These are phyloP conservation scores for Gentiana macrophylla DNA, from an alignment of 257 asterid species.

Conservation along the genomic window DNA sequence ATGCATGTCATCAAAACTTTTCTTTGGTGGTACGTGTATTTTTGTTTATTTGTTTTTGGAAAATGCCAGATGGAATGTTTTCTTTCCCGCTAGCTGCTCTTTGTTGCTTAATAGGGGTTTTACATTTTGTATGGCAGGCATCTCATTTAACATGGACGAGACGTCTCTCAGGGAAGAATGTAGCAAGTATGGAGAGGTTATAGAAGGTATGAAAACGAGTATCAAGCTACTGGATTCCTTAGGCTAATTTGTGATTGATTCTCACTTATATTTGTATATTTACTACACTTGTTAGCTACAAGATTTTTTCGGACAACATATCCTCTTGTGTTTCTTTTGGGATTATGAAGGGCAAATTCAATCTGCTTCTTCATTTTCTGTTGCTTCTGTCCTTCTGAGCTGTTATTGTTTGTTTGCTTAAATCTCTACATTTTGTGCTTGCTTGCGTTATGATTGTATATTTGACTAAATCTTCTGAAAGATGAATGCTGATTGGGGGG, in stretches of 20 bases:
- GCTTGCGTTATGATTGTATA: too few relatives aligned
- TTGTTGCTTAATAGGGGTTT: not conserved
- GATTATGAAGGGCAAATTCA: too few relatives aligned
- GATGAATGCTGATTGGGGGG: too few relatives aligned
- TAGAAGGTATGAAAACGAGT: constrained; percentile 41
- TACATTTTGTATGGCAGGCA: constrained; percentile 38
- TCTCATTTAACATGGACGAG: constrained; percentile 55
- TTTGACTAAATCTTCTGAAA: too few relatives aligned
- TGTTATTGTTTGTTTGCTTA: too few relatives aligned
- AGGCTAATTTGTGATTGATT: not conserved
- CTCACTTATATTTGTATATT: not conserved
- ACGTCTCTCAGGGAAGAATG: constrained; percentile 47
- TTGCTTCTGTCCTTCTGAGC: too few relatives aligned
- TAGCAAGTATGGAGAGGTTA: constrained; percentile 62
- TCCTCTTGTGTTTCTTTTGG: too few relatives aligned
- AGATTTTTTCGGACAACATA: too few relatives aligned
- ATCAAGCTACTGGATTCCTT: not conserved
- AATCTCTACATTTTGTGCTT: too few relatives aligned
- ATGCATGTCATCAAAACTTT: constrained; percentile 82
- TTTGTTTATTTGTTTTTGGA: not conserved
- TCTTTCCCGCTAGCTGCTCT: not conserved
- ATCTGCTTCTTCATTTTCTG: too few relatives aligned
- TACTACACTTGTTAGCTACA: too few relatives aligned
- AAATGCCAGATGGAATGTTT: not conserved
- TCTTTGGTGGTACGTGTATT: constrained; percentile 52